Base-by-base conservation (phyloP, 345 rosid species). In the Eucalyptus viminalis region DNA sequence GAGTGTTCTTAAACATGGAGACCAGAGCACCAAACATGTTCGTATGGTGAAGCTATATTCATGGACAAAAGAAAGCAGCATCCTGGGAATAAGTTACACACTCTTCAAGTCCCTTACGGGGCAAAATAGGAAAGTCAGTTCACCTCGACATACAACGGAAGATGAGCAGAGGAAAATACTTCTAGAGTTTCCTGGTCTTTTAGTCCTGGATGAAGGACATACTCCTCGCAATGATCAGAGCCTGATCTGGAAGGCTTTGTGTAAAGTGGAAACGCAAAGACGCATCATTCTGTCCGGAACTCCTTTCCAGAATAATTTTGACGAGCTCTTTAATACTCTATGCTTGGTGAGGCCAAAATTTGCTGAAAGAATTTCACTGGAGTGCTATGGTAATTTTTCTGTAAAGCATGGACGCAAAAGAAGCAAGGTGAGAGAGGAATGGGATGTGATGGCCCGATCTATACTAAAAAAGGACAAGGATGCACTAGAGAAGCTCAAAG, bases 161-260 rank as follows among this genome's bases (percentile, higher is more conserved):
- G 91, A 87, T 60, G 86, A 15, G 34, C 88, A 92, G 86, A 92
- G 94, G 88, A 91, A 92, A 89, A 88, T 92, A 81, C 95, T 96
- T 9, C 91, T 93, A 65, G 91, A 94, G 50, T 80, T 89, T 87
- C 97, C 98, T 6, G 95, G 94, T 27, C 89, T 97, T 86, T 86
- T 96, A 58, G 91, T 97, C 72, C 95, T 97, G 56, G 99, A 97
- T 88, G 99, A 97, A 93, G 98, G 99, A 9, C 99, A 97, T 90
- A 96, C 95, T 8, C 94, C 98, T n/a, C 95, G 98, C 13, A 97
- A 97, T 87, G 89, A 92, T 49, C 88, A 88, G 5, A 94, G 95
- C 86, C 72, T 67, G n/a, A 92, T 97, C 67, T 97, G 96, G 95
- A 92, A 94, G 91, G 95, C 94, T 89, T 91, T 96, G 29, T 87